phyloP scores from a whole-genome alignment of 2,329 filamentous ascomycete genomes.

The Bipolaris oryzae region DNA sequence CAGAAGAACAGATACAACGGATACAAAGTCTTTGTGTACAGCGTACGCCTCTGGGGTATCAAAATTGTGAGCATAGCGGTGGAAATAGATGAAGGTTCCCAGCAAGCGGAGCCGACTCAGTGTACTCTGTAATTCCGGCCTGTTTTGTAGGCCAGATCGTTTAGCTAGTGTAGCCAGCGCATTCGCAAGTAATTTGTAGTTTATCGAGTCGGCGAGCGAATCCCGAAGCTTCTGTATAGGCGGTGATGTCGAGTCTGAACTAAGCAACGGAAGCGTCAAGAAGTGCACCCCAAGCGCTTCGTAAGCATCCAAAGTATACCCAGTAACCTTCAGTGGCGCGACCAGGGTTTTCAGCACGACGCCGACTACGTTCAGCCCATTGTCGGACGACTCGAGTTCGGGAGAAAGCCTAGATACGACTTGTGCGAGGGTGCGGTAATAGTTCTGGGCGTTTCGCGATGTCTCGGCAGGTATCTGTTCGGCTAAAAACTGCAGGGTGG shows the following conservation, averaged over 20 bases:
- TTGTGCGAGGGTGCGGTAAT: constrained; percentile 41
- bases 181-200: constrained; percentile 55
- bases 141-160: constrained; percentile 32
- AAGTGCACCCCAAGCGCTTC: constrained; percentile 51
- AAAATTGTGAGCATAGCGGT: constrained; percentile 55
- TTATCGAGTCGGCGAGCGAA: constrained; percentile 54
- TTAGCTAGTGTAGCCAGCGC: constrained; percentile 41
- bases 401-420: constrained; percentile 25
- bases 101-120: constrained; percentile 62
- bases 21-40: constrained; percentile 61
- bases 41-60: constrained; percentile 48
- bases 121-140: constrained; percentile 39
- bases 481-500: constrained; percentile 38
- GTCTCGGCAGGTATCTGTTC: constrained; percentile 44
- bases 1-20: constrained; percentile 61
- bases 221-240: constrained; percentile 37
- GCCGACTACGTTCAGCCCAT: constrained; percentile 13
- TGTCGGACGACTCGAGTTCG: constrained; percentile 3
- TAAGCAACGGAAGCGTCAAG: constrained; percentile 50
- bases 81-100: constrained; percentile 65
- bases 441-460: constrained; percentile 38
- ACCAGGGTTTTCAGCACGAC: constrained; percentile 31
- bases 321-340: constrained; percentile 43
- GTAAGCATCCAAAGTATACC: constrained; percentile 47
- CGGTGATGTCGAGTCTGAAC: constrained; percentile 28